phyloP scores from a whole-genome alignment of 257 asterid genomes.

The Rhazya stricta region DNA sequence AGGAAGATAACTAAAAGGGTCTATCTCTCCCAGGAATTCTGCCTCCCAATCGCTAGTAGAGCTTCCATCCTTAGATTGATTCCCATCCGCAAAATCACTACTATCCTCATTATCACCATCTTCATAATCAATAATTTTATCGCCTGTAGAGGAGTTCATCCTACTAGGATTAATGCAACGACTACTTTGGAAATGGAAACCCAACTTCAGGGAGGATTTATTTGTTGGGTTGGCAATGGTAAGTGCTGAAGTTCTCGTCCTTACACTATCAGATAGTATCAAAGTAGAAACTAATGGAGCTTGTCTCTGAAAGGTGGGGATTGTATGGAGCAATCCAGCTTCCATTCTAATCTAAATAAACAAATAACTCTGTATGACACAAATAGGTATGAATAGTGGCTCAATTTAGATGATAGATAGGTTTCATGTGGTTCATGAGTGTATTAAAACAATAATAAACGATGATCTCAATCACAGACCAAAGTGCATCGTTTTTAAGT shows the following conservation, averaged over 20 bases:
- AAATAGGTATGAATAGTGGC: background rate
- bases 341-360: conserved; percentile 31
- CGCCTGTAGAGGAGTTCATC: conserved; percentile 21
- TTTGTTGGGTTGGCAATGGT: conserved; percentile 24
- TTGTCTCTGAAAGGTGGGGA: conserved; percentile 36
- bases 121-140: conserved; percentile 20
- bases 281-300: conserved; percentile 26
- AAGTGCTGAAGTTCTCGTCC: conserved; percentile 10
- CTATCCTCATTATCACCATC: conserved; percentile 22
- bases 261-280: conserved; percentile 17
- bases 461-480: background rate
- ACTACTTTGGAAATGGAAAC: conserved; percentile 28
- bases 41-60: conserved; percentile 58
- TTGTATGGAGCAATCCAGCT: conserved; percentile 29
- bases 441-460: background rate
- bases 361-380: background rate
- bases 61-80: conserved; percentile 15
- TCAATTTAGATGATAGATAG: background rate
- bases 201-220: conserved; percentile 19
- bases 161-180: conserved; percentile 33
- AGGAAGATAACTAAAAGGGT: conserved; percentile 25
- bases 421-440: background rate
- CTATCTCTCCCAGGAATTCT: conserved; percentile 58
- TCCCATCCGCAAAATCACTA: background rate
- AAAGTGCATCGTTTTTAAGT: background rate